A percentile compares a stretch with the other conserved stretches of the same genome.
phyloP scores from a whole-genome alignment of 495 filamentous ascomycete genomes.

The Poronia punctata region DNA sequence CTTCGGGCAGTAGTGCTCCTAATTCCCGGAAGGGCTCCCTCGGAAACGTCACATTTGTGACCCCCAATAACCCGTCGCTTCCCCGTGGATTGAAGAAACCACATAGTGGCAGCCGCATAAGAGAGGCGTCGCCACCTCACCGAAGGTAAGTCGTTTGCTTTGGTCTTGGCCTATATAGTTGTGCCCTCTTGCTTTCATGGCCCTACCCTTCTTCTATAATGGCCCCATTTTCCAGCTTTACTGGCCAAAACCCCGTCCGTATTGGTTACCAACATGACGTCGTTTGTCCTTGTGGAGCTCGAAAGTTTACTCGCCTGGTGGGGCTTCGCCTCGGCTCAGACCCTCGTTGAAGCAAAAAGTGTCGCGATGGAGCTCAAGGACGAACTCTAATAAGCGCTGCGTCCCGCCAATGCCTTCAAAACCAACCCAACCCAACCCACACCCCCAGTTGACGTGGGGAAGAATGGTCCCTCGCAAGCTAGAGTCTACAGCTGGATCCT shows the following conservation, averaged over 20 bases:
- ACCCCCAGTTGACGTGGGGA: slow-evolving; percentile 4
- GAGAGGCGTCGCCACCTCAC: slow-evolving; percentile 40
- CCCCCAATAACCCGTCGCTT: slow-evolving; percentile 33
- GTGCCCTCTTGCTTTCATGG: neutral
- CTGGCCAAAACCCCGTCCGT: neutral
- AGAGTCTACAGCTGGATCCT: slow-evolving; percentile 1
- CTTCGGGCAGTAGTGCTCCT: slow-evolving; percentile 26
- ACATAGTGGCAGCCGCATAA: slow-evolving; percentile 33
- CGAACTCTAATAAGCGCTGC: too few species aligned
- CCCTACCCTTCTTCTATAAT: slow-evolving; percentile 1
- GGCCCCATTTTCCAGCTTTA: neutral
- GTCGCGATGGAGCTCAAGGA: neutral
- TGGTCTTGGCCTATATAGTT: slow-evolving; percentile 6
- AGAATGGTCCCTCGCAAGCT: neutral
- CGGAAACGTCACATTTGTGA: slow-evolving; percentile 35
- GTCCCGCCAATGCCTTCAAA: too few species aligned
- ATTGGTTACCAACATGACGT: too few species aligned
- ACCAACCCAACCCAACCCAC: neutral
- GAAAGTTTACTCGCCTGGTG: neutral
- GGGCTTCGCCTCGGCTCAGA: neutral
- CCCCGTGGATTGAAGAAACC: slow-evolving; percentile 39
- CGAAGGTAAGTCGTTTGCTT: slow-evolving; percentile 32
- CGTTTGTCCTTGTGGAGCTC: neutral
- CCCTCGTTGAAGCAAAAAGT: neutral
- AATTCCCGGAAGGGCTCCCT: slow-evolving; percentile 37